Conservation (phyloP, 75 land plant species). For the Larix kaempferi region DNA sequence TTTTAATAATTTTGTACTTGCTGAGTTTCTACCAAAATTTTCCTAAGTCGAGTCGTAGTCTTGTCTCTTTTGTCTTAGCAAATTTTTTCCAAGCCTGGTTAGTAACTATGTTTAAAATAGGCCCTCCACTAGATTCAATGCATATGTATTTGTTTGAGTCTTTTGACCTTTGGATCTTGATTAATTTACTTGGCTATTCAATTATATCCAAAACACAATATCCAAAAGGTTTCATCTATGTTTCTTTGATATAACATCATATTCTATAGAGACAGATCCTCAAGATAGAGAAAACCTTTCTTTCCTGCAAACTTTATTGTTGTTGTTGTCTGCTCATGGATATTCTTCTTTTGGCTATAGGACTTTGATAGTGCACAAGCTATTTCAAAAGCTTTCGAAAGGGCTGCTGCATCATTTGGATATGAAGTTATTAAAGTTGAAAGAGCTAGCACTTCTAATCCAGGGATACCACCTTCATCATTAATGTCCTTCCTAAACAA, state of each 20-base stretch:
- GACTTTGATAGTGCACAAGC: constrained; percentile 39
- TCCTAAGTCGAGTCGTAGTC: no score
- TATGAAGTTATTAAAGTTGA: constrained; percentile 35
- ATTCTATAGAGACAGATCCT: background rate
- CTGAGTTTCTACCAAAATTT: no score
- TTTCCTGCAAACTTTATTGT: background rate
- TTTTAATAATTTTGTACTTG: no score
- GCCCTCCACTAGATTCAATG: no score
- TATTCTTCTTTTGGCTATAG: constrained; percentile 18
- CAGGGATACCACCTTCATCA: constrained; percentile 97
- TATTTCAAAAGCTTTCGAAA: constrained; percentile 50
- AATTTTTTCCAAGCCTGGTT: no score
- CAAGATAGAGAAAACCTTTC: background rate
- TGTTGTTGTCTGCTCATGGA: background rate
- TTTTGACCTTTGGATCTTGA: no score
- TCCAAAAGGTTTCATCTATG: background rate
- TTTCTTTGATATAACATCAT: background rate
- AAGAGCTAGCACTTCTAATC: constrained; percentile 65
- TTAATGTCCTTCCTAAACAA: constrained; percentile 82
- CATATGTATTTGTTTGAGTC: no score
- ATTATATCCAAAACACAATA: no score
- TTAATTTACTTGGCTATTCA: no score
- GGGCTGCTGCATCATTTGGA: constrained; percentile 54
- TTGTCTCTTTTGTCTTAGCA: no score
- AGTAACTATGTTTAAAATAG: no score